Evolutionary conservation across 176 grass and related monocot genomes (phyloP), one percentile per base, ranked within the genome.

Genomic region (Oryza coarctata): DNA sequence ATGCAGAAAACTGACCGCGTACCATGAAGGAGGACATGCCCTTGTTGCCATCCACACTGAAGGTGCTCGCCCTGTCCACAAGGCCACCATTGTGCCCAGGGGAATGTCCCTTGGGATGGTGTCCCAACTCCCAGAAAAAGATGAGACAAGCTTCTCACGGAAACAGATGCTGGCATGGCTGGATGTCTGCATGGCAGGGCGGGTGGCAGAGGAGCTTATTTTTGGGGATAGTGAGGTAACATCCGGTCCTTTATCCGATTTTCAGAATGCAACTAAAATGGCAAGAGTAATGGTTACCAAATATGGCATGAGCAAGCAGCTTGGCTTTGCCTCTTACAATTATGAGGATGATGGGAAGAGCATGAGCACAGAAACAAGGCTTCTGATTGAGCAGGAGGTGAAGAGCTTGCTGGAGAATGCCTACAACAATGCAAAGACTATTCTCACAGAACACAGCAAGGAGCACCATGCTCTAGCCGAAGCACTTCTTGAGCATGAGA

Each of bases 1-100:
- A 86, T 77, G 76, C 83, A 85, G 87, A 70, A 96, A 86, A 57
- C 68, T 99, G 77, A 96, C 93, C 8, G 97, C 97, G 4, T 99
- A 94, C 77, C 97, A 99, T 72, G 97, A 99, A 74, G 93, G 93
- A 52, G 97, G 97, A 31, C 97, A 99, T 87, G 93, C 97, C 81
- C 91, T 99, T 71, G 97, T 99, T 69, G 91, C 93, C 36, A 90
- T 96, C 77, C 97, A 96, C 83, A 94, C 97, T 6, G 91, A 96
- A 33, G 97, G 89, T 35, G 93, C 97, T 78, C 88, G 83, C 45
- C 73, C 89, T 30, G 97, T 99, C 12, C 97, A 99, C 77, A 99
- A 99, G 73, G 97, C 93, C 45, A 99, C 97, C 74, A 95, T 99
- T 18, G 87, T 99, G 44, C 97, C 97, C 15, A 87, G 97, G 79